phyloP scores from a whole-genome alignment of 2,329 filamentous ascomycete species.

The Alternaria conjuncta region DNA sequence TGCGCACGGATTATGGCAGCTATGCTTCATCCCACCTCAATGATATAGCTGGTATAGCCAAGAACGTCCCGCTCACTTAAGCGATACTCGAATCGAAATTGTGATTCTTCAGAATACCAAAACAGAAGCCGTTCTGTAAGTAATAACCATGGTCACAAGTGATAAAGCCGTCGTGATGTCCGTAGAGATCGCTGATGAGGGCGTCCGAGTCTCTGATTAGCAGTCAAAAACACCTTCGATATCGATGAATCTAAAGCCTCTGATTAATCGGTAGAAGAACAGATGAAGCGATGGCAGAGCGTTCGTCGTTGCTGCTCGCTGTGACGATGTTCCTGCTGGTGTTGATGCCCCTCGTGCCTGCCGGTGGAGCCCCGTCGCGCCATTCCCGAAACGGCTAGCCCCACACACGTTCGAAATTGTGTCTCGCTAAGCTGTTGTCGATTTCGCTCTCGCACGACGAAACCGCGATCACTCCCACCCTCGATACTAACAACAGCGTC shows the following conservation, averaged over 20 bases:
- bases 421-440: conserved; percentile 11
- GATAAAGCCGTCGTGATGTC: neutral
- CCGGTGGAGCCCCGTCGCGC: conserved; percentile 1
- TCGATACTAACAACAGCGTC: conserved; percentile 48
- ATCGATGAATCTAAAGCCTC: neutral
- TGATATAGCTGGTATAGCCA: neutral
- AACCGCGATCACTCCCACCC: conserved; percentile 29
- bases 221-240: neutral
- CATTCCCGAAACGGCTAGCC: conserved; percentile 12
- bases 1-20: neutral
- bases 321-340: conserved; percentile 3
- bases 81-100: neutral
- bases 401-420: conserved; percentile 16
- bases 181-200: neutral
- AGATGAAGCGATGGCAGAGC: neutral
- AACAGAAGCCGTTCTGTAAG: too few relatives aligned
- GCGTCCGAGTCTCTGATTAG: neutral
- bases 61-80: neutral
- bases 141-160: neutral
- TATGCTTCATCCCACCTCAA: neutral
- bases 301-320: neutral
- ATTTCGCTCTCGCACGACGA: conserved; percentile 14
- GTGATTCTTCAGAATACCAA: too few relatives aligned
- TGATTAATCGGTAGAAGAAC: neutral
- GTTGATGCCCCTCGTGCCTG: neutral